Conservation (phyloP, 2,329 filamentous ascomycete genomes). For the Exophiala spinifera region DNA sequence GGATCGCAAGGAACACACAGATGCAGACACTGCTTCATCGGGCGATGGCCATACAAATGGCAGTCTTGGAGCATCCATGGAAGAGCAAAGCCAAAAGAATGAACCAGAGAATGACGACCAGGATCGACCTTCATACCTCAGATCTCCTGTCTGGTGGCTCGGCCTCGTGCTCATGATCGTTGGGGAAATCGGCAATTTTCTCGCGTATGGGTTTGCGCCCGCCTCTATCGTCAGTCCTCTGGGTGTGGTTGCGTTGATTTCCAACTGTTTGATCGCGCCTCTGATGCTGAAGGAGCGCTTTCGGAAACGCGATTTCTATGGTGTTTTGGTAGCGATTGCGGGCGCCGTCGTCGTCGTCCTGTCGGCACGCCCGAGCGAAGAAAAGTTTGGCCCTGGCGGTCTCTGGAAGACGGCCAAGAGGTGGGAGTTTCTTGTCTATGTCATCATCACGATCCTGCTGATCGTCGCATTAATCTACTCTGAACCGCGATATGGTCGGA, state of each 20-base stretch:
- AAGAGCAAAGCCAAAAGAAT: conserved; percentile 1
- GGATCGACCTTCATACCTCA: conserved; percentile 71
- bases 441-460: conserved; percentile 69
- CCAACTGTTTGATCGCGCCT: conserved; percentile 94
- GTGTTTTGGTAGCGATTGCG: conserved; percentile 79
- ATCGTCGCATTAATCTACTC: conserved; percentile 77
- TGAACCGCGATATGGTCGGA: conserved; percentile 78
- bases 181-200: conserved; percentile 92
- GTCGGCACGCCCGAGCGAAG: conserved; percentile 84
- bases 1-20: conserved; percentile 4
- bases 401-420: conserved; percentile 86
- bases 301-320: conserved; percentile 77
- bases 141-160: conserved; percentile 93
- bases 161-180: conserved; percentile 90
- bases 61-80: conserved; percentile 2
- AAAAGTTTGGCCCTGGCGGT: conserved; percentile 83
- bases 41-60: conserved; percentile 4
- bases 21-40: conserved; percentile 19
- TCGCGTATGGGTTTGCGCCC: conserved; percentile 95
- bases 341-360: conserved; percentile 91
- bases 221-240: conserved; percentile 95
- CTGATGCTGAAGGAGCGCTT: conserved; percentile 91
- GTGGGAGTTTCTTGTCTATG: conserved; percentile 86
- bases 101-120: conserved; percentile 32
- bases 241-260: conserved; percentile 93